Percentiles rank a stretch among this genome's conserved stretches.
Evolutionary conservation across 2,329 filamentous ascomycete species (phyloP).

Genomic region (Exophiala oligosperma): DNA sequence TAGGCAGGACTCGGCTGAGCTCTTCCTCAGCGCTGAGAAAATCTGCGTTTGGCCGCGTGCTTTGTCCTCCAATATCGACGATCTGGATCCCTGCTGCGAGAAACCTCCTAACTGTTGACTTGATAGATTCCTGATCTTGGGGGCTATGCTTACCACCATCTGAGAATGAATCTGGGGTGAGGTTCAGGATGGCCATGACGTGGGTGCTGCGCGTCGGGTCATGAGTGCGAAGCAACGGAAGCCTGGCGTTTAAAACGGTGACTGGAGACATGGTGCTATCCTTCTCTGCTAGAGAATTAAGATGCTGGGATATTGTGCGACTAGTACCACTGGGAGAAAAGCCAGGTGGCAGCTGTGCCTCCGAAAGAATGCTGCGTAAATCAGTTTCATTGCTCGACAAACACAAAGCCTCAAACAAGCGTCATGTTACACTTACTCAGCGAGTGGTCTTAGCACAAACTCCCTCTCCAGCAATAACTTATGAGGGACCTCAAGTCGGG

Average conservation of each 20-base stretch:
- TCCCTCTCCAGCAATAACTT: conserved; percentile 82
- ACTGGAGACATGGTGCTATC: conserved; percentile 32
- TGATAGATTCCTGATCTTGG: conserved; percentile 51
- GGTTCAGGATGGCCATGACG: conserved; percentile 91
- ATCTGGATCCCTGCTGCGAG: conserved; percentile 74
- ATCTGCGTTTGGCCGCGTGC: conserved; percentile 74
- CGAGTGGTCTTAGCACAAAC: conserved; percentile 86
- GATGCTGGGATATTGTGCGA: conserved; percentile 13
- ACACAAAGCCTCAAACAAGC: background rate
- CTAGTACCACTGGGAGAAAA: conserved; percentile 8
- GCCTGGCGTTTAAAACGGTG: conserved; percentile 39
- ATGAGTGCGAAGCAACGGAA: conserved; percentile 60
- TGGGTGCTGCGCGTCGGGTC: conserved; percentile 62
- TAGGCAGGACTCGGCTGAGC: conserved; percentile 72
- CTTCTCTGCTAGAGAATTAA: conserved; percentile 47
- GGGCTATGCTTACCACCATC: conserved; percentile 71
- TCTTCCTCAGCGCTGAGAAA: conserved; percentile 74
- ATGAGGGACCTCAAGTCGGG: conserved; percentile 82
- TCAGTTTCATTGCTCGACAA: background rate
- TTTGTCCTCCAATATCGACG: conserved; percentile 91
- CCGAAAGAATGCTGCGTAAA: conserved; percentile 21
- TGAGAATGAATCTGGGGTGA: conserved; percentile 96
- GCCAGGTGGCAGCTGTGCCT: conserved; percentile 11
- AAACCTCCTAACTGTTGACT: conserved; percentile 60
- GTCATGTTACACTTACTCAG: conserved; percentile 53